Conservation (phyloP, 257 asterid species). For the Gentiana macrophylla region DNA sequence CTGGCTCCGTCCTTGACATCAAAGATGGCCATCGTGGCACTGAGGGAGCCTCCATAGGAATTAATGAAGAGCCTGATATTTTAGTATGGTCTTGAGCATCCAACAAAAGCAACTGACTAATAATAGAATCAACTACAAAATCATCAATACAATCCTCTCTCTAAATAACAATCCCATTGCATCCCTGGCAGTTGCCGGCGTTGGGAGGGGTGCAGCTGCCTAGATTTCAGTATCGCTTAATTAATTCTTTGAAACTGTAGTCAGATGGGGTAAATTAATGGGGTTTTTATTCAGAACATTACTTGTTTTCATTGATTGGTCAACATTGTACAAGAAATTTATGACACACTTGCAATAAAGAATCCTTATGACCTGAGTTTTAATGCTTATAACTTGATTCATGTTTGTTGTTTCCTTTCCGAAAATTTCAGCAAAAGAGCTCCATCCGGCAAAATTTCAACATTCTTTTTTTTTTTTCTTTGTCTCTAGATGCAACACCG, state of each 20-base stretch:
- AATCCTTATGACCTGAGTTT: too few relatives aligned
- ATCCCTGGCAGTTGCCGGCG: slow-evolving; percentile 59
- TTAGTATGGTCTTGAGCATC: slow-evolving; percentile 76
- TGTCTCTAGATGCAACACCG: too few relatives aligned
- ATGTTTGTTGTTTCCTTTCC: too few relatives aligned
- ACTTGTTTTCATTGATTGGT: too few relatives aligned
- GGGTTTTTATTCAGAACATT: not conserved
- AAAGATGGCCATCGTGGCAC: slow-evolving; percentile 88
- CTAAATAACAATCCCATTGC: slow-evolving; percentile 72
- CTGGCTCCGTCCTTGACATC: too few relatives aligned
- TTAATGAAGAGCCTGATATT: slow-evolving; percentile 85
- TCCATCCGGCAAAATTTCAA: too few relatives aligned
- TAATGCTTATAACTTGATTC: too few relatives aligned
- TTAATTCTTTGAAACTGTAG: slow-evolving; percentile 1
- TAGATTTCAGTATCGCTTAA: slow-evolving; percentile 26
- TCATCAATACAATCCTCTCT: slow-evolving; percentile 92
- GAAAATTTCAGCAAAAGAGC: too few relatives aligned
- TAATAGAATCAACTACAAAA: slow-evolving; percentile 76
- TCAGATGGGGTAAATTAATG: slow-evolving; percentile 8
- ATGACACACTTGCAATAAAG: too few relatives aligned
- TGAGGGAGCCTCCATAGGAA: slow-evolving; percentile 96
- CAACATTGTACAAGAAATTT: too few relatives aligned
- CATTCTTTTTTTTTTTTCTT: too few relatives aligned
- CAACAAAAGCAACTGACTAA: slow-evolving; percentile 13
- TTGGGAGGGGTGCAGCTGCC: slow-evolving; percentile 34